Evolutionary conservation across 352 stramenopile genomes (phyloP), one percentile per base, ranked within the genome.

Genomic region (Globisporangium nunn): DNA sequence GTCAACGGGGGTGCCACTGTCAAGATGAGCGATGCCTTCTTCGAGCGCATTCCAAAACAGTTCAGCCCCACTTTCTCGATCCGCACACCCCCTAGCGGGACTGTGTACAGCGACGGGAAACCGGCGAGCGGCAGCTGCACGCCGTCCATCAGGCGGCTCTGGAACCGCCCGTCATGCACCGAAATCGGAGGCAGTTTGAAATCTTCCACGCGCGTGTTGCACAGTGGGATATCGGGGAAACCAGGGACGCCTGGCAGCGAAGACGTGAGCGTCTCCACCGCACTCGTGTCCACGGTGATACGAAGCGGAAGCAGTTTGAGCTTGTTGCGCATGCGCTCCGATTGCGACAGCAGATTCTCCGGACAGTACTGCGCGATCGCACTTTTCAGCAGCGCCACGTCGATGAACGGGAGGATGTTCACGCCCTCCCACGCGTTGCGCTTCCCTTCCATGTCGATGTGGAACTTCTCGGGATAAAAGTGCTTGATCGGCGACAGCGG

Each of bases 331-430:
- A 68, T 59, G 6, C 66, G 76, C 63, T 99, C 97, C 0, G 89
- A 80, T 6, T 81, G 59, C 2, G 94, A 95, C 4, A 99, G 78
- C n/a, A 79, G 71, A 3, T 71, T 81, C 39, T 97, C 78, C 2
- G 96, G 92, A 54, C 93, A 98, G 59, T 97, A 82, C 37, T 95
- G 71, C 15, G 75, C 72, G 53, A 99, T 98, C 4, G 96, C 89
- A 39, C 90, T 65, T 43, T 93, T 91, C 8, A 99, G 65, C 41
- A 93, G 63, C 23, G 85, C 74, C 3, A 95, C 88, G 58, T 99
- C 95, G 67, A 99, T 99, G 65, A 99, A 99, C 17, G 97, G 95
- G 18, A 99, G 71, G 40, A 99, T 72, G 62, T 99, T 99, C 14
- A 99, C 96, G 8, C 96, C 97, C 83, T 99, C 97, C 97, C 97